Evolutionary conservation across 371 early-diverging fungal species (phyloP).

Genomic region (Cokeromyces recurvatus): DNA sequence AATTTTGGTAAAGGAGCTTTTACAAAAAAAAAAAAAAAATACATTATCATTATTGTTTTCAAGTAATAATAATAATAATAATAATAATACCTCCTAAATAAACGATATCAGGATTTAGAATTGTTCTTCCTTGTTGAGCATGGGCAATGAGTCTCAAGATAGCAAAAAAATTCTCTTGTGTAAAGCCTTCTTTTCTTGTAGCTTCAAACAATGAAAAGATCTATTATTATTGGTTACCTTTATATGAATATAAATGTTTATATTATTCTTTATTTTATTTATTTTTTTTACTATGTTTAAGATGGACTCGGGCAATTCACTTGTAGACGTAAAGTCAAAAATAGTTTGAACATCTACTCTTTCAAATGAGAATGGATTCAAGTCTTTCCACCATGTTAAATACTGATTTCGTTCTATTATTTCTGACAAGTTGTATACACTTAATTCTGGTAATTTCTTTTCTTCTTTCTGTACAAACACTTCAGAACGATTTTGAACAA

Average conservation of each 20-base stretch:
- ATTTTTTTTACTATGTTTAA: slow-evolving; percentile 21
- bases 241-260: too few relatives aligned
- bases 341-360: slow-evolving; percentile 22
- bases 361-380: slow-evolving; percentile 35
- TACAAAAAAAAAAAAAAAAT: not conserved
- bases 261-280: too few relatives aligned
- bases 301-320: too few relatives aligned
- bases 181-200: slow-evolving; percentile 21
- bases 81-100: slow-evolving; percentile 36
- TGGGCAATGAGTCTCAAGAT: slow-evolving; percentile 39
- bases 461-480: too few relatives aligned
- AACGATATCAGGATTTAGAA: slow-evolving; percentile 27
- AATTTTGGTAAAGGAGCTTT: slow-evolving; percentile 37
- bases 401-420: slow-evolving; percentile 54
- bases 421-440: slow-evolving; percentile 63
- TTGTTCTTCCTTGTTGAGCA: slow-evolving; percentile 33
- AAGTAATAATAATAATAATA: too few relatives aligned
- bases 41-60: too few relatives aligned
- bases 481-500: too few relatives aligned
- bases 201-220: slow-evolving; percentile 26
- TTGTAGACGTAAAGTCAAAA: slow-evolving; percentile 24
- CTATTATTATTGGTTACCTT: slow-evolving; percentile 22
- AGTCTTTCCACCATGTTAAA: slow-evolving; percentile 37
- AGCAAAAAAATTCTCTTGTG: slow-evolving; percentile 31
- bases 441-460: too few relatives aligned